phyloP scores from a whole-genome alignment of 306 rosid genomes.

The Adenanthera pavonina region DNA sequence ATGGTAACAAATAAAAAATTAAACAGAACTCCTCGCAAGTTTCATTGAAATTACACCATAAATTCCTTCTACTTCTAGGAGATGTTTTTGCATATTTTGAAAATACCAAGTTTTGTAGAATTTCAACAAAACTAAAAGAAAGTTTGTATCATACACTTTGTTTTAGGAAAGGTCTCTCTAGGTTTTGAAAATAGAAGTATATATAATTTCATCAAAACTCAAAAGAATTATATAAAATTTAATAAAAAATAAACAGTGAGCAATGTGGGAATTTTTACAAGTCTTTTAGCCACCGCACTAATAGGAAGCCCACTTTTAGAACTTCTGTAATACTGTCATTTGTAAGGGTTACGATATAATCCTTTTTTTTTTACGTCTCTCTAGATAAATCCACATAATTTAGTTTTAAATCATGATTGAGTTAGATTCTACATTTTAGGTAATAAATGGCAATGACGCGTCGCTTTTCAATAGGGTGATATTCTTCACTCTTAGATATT shows the following conservation, averaged over 20 bases:
- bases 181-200: background rate
- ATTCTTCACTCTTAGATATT: background rate
- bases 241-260: background rate
- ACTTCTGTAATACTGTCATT: background rate
- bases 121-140: too few relatives aligned
- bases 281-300: background rate
- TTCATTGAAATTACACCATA: too few relatives aligned
- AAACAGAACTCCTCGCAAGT: too few relatives aligned
- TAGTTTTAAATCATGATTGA: background rate
- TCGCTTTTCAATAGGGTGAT: too few relatives aligned
- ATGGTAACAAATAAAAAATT: too few relatives aligned
- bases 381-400: background rate
- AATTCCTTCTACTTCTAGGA: too few relatives aligned
- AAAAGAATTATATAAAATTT: background rate
- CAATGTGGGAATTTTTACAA: background rate
- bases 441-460: background rate
- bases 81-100: too few relatives aligned
- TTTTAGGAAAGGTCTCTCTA: too few relatives aligned
- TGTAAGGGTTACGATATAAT: background rate
- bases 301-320: background rate
- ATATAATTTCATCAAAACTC: background rate
- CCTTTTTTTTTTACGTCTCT: background rate
- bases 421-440: background rate
- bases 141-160: too few relatives aligned
- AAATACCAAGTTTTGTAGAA: too few relatives aligned